A percentile compares a stretch with the other conserved stretches of the same genome.
These are phyloP conservation scores for Plasmodium coatneyi DNA, from an alignment of 169 alveolate species.

Conservation along the genomic window DNA sequence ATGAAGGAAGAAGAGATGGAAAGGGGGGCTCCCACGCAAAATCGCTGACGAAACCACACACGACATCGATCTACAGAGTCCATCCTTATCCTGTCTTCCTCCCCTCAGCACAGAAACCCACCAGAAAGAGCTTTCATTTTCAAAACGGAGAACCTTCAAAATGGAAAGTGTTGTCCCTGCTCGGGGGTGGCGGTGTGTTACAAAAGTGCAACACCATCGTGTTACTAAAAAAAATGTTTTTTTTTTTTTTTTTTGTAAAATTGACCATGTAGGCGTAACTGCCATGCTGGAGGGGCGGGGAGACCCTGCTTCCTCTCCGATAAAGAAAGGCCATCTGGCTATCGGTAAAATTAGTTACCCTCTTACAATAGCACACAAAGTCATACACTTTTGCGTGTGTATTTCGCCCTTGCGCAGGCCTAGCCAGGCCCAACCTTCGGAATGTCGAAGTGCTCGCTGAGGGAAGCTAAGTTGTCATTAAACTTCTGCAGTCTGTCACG, in stretches of 20 bases:
- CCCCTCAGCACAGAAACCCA: not conserved
- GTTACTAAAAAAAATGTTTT: not conserved
- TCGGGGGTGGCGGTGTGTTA: not conserved
- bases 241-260: conserved; percentile 11
- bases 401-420: not conserved
- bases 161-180: not conserved
- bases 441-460: conserved; percentile 92
- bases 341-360: not conserved
- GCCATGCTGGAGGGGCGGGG: not conserved
- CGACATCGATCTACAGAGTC: not conserved
- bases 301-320: not conserved
- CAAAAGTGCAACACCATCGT: not conserved
- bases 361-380: not conserved
- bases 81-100: not conserved
- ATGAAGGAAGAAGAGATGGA: not conserved
- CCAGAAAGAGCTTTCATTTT: not conserved
- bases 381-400: not conserved
- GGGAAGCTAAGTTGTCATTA: conserved; percentile 87
- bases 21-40: not conserved
- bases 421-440: conserved; percentile 94
- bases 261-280: not conserved
- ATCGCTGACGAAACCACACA: not conserved
- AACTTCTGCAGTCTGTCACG: conserved; percentile 89
- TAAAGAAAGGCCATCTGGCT: not conserved
- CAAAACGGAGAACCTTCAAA: not conserved